These are phyloP conservation scores for Mycena chlorophos DNA, from an alignment of 768 basidiomycete genomes.

Conservation along the genomic window DNA sequence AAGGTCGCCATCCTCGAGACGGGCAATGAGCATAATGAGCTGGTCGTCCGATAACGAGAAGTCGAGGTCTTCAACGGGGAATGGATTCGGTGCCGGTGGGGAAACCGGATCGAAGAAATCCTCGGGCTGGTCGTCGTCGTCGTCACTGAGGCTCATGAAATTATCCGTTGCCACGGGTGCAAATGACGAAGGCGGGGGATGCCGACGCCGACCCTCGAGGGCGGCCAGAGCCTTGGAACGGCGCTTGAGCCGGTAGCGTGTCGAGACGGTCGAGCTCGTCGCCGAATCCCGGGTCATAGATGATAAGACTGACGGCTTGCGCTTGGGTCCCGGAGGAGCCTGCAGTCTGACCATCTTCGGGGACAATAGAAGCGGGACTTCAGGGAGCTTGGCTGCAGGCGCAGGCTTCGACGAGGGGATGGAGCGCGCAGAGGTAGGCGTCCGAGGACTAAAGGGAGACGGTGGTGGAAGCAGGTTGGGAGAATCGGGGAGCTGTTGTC, in stretches of 20 bases:
- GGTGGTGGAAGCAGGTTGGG: slow-evolving; percentile 1
- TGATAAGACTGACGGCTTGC: slow-evolving; percentile 14
- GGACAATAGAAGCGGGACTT: slow-evolving; percentile 5
- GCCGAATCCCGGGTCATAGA: slow-evolving; percentile 10
- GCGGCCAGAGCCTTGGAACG: slow-evolving; percentile 48
- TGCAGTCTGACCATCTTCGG: background rate
- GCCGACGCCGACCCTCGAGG: slow-evolving; percentile 43
- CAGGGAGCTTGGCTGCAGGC: slow-evolving; percentile 8
- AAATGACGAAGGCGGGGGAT: slow-evolving; percentile 2
- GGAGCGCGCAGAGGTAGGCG: slow-evolving; percentile 12
- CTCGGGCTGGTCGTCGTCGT: slow-evolving; percentile 39
- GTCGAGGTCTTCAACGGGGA: slow-evolving; percentile 16
- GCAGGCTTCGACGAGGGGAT: slow-evolving; percentile 17
- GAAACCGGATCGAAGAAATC: slow-evolving; percentile 24
- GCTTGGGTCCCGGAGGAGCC: background rate
- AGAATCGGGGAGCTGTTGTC: slow-evolving; percentile 12
- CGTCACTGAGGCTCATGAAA: slow-evolving; percentile 54
- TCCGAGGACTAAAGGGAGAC: slow-evolving; percentile 9
- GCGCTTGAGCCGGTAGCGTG: slow-evolving; percentile 36
- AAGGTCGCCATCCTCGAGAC: slow-evolving; percentile 16
- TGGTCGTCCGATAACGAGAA: slow-evolving; percentile 14
- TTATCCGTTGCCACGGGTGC: slow-evolving; percentile 29
- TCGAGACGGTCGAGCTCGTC: slow-evolving; percentile 17
- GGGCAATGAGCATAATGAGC: slow-evolving; percentile 16
- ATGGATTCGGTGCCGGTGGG: slow-evolving; percentile 5